A percentile compares a stretch with the other conserved stretches of the same genome.
Evolutionary conservation across 163 green algal genomes (phyloP).

Genomic region (Volvox carteri): DNA sequence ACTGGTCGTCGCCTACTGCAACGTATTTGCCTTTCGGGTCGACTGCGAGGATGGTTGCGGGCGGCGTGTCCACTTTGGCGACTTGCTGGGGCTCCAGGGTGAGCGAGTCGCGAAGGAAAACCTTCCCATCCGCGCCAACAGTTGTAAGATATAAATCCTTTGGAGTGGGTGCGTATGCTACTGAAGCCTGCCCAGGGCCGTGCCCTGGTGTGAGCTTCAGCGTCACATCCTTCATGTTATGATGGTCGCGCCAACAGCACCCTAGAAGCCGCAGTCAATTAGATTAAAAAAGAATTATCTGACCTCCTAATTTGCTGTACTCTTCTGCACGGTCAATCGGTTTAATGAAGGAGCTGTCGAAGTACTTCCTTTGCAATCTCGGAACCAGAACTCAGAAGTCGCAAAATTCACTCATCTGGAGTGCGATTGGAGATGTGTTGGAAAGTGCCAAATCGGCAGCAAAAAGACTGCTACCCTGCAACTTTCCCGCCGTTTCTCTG

Average conservation of each 20-base stretch:
- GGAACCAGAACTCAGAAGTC: too few species aligned
- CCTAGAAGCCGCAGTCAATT: too few species aligned
- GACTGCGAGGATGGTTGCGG: constrained; percentile 33
- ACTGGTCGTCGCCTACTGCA: constrained; percentile 37
- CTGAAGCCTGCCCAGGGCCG: constrained; percentile 7
- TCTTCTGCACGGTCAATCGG: too few species aligned
- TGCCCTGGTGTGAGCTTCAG: constrained; percentile 31
- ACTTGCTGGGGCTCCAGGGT: constrained; percentile 12
- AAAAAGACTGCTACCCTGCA: too few species aligned
- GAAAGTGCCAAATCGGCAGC: too few species aligned
- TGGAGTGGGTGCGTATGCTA: background rate
- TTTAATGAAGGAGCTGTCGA: background rate
- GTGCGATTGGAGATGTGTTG: too few species aligned
- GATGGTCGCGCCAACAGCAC: background rate
- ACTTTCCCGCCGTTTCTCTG: background rate
- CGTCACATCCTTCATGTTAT: constrained; percentile 34
- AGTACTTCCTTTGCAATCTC: background rate
- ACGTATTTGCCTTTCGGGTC: constrained; percentile 42
- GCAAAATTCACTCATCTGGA: too few species aligned
- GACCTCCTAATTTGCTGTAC: too few species aligned
- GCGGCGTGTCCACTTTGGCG: constrained; percentile 17
- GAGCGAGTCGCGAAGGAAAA: constrained; percentile 26
- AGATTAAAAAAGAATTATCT: too few species aligned
- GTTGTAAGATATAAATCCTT: background rate
- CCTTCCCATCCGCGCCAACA: constrained; percentile 27